These are phyloP conservation scores for Vigna hirtella DNA, from an alignment of 306 rosid species.

Conservation along the genomic window DNA sequence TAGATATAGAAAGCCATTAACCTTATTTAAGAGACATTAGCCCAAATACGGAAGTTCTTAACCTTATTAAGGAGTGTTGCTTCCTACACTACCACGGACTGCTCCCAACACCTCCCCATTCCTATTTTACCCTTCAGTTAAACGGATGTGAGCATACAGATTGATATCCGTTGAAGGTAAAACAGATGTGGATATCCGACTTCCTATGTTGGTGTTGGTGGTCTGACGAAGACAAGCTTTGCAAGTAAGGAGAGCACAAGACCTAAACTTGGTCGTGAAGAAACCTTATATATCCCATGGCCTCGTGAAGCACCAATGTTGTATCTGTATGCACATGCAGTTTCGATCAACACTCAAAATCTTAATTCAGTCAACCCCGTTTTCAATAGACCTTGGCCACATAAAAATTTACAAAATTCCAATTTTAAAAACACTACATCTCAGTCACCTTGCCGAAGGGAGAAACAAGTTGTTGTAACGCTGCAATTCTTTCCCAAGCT, in stretches of 20 bases:
- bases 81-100: too few species aligned
- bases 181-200: too few species aligned
- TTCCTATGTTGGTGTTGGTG: slow-evolving; percentile 21
- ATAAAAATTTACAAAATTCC: neutral
- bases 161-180: too few species aligned
- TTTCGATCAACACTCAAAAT: slow-evolving; percentile 37
- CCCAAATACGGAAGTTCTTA: too few species aligned
- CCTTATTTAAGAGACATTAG: too few species aligned
- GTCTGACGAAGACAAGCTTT: slow-evolving; percentile 50
- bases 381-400: neutral
- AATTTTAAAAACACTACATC: neutral
- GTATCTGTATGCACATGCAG: slow-evolving; percentile 81
- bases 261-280: slow-evolving; percentile 92
- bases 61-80: too few species aligned
- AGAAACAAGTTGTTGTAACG: slow-evolving; percentile 89
- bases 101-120: too few species aligned
- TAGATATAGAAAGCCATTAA: too few species aligned
- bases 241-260: slow-evolving; percentile 82
- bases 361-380: slow-evolving; percentile 5
- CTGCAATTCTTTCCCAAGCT: slow-evolving; percentile 75
- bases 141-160: too few species aligned
- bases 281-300: slow-evolving; percentile 87
- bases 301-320: slow-evolving; percentile 95
- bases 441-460: slow-evolving; percentile 88
- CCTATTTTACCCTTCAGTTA: too few species aligned